phyloP scores from a whole-genome alignment of 2,329 filamentous ascomycete species.

The Fusarium goolgardi region DNA sequence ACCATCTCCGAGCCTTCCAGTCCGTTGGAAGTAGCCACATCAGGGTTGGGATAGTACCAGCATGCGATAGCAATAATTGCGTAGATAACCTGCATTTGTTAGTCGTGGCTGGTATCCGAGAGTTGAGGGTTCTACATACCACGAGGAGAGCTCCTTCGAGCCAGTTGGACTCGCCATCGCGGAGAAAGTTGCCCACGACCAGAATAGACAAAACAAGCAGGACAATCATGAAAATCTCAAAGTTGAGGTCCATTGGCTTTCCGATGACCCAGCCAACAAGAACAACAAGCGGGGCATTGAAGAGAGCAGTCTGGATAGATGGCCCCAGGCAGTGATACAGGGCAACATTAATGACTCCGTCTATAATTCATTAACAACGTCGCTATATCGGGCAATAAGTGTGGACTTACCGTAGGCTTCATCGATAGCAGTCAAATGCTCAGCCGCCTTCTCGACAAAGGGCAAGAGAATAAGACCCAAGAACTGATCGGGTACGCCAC shows the following conservation, averaged over 20 bases:
- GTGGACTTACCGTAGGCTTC: slow-evolving; percentile 67
- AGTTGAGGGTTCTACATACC: slow-evolving; percentile 49
- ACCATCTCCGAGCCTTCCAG: slow-evolving; percentile 41
- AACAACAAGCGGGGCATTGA: slow-evolving; percentile 79
- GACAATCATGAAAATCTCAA: slow-evolving; percentile 81
- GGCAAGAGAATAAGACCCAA: slow-evolving; percentile 71
- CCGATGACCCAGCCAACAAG: slow-evolving; percentile 76
- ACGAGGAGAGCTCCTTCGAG: slow-evolving; percentile 79
- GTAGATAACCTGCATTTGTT: slow-evolving; percentile 52
- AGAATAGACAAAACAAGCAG: slow-evolving; percentile 79
- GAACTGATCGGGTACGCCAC: slow-evolving; percentile 50
- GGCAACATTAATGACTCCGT: slow-evolving; percentile 75
- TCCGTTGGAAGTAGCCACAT: slow-evolving; percentile 52
- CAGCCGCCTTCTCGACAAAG: slow-evolving; percentile 76
- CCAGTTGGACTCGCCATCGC: slow-evolving; percentile 81
- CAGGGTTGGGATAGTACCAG: slow-evolving; percentile 59
- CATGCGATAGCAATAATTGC: slow-evolving; percentile 59
- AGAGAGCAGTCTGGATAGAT: slow-evolving; percentile 79
- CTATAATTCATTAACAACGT: slow-evolving; percentile 42
- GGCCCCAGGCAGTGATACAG: slow-evolving; percentile 78
- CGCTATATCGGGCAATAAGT: fast-evolving
- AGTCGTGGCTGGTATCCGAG: fast-evolving
- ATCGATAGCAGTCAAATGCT: slow-evolving; percentile 76
- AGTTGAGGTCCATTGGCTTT: slow-evolving; percentile 75
- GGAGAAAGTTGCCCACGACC: slow-evolving; percentile 79